phyloP scores from a whole-genome alignment of 345 rosid genomes.

The Lumnitzera racemosa region DNA sequence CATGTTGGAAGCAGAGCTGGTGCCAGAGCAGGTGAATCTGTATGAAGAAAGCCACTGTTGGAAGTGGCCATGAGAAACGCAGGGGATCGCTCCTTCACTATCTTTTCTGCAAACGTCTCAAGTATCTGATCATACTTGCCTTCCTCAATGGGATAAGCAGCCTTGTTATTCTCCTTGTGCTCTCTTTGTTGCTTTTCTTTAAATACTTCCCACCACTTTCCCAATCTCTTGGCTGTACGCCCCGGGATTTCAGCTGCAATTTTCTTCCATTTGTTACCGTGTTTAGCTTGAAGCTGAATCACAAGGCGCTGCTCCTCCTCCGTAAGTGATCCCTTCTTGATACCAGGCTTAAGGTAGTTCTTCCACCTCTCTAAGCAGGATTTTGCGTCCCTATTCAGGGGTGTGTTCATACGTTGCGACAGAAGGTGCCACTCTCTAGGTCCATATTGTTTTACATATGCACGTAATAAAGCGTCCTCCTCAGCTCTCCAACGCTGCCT shows the following conservation, averaged over 20 bases:
- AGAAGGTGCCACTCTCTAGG: slow-evolving; percentile 96
- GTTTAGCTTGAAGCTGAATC: slow-evolving; percentile 79
- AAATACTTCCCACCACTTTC: slow-evolving; percentile 99
- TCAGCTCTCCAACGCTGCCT: slow-evolving; percentile 99
- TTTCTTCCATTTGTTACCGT: slow-evolving; percentile 99
- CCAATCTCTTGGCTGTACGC: slow-evolving; percentile 85
- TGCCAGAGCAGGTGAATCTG: slow-evolving; percentile 35
- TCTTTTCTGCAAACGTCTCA: slow-evolving; percentile 91
- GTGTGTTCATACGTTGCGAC: slow-evolving; percentile 82
- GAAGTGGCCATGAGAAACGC: slow-evolving; percentile 67
- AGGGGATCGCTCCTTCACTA: slow-evolving; percentile 68
- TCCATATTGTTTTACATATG: slow-evolving; percentile 91
- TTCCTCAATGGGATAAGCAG: slow-evolving; percentile 70
- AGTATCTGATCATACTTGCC: slow-evolving; percentile 84
- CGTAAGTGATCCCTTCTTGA: slow-evolving; percentile 89
- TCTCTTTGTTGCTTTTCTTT: slow-evolving; percentile 95
- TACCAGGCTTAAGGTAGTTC: slow-evolving; percentile 96
- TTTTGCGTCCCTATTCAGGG: slow-evolving; percentile 83
- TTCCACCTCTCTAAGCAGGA: slow-evolving; percentile 97
- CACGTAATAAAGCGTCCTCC: slow-evolving; percentile 80
- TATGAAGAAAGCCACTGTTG: slow-evolving; percentile 57
- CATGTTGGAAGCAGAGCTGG: slow-evolving; percentile 70
- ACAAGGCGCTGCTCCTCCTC: slow-evolving; percentile 94
- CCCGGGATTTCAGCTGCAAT: slow-evolving; percentile 98
- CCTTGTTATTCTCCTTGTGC: slow-evolving; percentile 64